Evolutionary conservation across 1,284 basidiomycete genomes (phyloP).

Genomic region (Malassezia vespertilionis): DNA sequence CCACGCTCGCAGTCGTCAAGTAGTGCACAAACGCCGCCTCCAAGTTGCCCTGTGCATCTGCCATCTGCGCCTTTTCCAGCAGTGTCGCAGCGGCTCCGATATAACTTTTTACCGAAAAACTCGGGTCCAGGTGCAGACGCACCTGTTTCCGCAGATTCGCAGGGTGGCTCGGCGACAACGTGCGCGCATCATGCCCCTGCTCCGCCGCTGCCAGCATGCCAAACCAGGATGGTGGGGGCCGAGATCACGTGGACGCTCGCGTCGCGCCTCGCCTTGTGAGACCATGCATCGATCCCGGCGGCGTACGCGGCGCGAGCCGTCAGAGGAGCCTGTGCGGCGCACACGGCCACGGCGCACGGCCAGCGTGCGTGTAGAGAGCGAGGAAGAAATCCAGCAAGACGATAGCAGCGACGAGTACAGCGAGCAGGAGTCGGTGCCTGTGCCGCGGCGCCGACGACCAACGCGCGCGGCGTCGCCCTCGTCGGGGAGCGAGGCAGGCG

Average conservation of each 20-base stretch:
- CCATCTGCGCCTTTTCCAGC: constrained; percentile 42
- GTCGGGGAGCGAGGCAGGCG: constrained; percentile 3
- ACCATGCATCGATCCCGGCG: neutral
- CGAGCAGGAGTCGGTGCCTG: no score
- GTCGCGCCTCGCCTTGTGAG: neutral
- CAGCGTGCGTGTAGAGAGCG: neutral
- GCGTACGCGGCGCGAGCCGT: neutral
- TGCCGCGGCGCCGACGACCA: neutral
- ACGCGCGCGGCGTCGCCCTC: constrained; percentile 12
- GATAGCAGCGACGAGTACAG: constrained; percentile 9
- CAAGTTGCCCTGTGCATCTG: constrained; percentile 39
- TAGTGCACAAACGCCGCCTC: constrained; percentile 47
- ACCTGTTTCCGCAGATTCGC: constrained; percentile 40
- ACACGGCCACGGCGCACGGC: neutral
- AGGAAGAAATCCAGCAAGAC: constrained; percentile 9
- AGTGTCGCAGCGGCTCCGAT: constrained; percentile 41
- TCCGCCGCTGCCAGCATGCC: no score
- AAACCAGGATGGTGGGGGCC: no score
- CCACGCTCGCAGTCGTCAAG: constrained; percentile 41
- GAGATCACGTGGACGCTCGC: no score
- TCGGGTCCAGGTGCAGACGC: constrained; percentile 31
- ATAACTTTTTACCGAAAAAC: constrained; percentile 42
- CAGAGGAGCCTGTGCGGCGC: neutral
- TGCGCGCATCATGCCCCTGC: neutral
- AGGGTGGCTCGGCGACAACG: constrained; percentile 38